phyloP scores from a whole-genome alignment of 2,329 filamentous ascomycete species.

The Penicillium sp. region DNA sequence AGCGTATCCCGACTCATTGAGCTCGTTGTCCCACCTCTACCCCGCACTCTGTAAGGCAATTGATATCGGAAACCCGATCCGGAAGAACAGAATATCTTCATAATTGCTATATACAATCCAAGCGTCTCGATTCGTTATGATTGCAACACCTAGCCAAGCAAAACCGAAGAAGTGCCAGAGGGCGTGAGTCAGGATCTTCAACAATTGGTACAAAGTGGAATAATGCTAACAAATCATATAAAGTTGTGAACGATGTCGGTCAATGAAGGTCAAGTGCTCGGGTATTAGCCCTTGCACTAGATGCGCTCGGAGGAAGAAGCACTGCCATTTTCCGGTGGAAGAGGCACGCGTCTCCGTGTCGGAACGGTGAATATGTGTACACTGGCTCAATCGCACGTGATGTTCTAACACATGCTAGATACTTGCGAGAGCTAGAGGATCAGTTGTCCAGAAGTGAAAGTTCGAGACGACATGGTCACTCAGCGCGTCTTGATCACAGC shows the following conservation, averaged over 20 bases:
- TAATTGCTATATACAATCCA: background rate
- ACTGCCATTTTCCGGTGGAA: slow-evolving; percentile 24
- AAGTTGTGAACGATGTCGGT: slow-evolving; percentile 29
- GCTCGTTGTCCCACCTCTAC: background rate
- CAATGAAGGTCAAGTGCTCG: slow-evolving; percentile 33
- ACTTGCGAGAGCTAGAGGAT: slow-evolving; percentile 22
- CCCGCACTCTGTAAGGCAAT: slow-evolving; percentile 8
- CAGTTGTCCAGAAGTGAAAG: slow-evolving; percentile 11
- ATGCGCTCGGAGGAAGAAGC: slow-evolving; percentile 25
- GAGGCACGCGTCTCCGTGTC: slow-evolving; percentile 26
- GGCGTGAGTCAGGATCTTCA: slow-evolving; percentile 16
- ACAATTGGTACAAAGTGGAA: background rate
- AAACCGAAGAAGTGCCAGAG: slow-evolving; percentile 23
- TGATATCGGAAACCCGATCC: slow-evolving; percentile 19
- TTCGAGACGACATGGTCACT: background rate
- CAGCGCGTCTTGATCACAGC: background rate
- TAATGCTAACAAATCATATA: background rate
- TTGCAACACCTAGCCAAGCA: slow-evolving; percentile 6
- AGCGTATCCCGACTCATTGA: slow-evolving; percentile 13
- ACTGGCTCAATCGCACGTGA: too few relatives aligned
- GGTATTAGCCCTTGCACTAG: slow-evolving; percentile 26
- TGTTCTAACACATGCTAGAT: slow-evolving; percentile 12
- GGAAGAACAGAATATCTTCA: background rate
- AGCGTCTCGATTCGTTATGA: slow-evolving; percentile 14
- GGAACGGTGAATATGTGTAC: slow-evolving; percentile 17